These are phyloP conservation scores for Candida glucosophila DNA, from an alignment of 1,139 yeast species.

Conservation along the genomic window DNA sequence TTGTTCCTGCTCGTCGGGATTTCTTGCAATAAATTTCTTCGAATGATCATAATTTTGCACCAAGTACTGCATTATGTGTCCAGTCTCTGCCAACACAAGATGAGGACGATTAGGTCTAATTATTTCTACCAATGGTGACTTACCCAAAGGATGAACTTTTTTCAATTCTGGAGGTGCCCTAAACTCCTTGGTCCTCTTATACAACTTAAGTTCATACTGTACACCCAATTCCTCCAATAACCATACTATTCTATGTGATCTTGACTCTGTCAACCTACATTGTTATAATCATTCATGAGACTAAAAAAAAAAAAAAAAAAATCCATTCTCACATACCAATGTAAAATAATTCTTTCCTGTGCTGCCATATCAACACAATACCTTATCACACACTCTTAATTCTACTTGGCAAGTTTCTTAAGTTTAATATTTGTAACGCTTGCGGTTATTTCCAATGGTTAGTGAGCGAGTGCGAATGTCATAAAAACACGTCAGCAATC, in stretches of 20 bases:
- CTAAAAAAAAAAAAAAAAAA: no score
- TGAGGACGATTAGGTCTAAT: constrained; percentile 13
- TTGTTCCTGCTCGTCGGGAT: constrained; percentile 15
- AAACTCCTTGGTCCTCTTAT: constrained; percentile 17
- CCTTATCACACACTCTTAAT: no score
- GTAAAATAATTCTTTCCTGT: no score
- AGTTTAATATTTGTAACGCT: no score
- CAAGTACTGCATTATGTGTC: constrained; percentile 26
- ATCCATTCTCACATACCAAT: no score
- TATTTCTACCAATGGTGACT: constrained; percentile 32
- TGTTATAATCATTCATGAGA: no score
- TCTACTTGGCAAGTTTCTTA: no score
- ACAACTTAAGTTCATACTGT: constrained; percentile 24
- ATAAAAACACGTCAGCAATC: no score
- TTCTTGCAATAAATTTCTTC: constrained; percentile 18
- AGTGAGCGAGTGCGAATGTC: no score
- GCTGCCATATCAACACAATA: no score
- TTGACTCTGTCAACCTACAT: constrained; percentile 26
- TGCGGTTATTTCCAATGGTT: no score
- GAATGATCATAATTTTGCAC: constrained; percentile 20
- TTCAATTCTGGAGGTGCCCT: constrained; percentile 30
- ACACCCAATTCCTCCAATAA: constrained; percentile 27
- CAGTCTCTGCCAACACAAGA: constrained; percentile 28
- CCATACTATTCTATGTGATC: constrained; percentile 34
- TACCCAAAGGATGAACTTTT: constrained; percentile 32